Evolutionary conservation across 345 rosid species (phyloP).

Genomic region (Gossypium australe): DNA sequence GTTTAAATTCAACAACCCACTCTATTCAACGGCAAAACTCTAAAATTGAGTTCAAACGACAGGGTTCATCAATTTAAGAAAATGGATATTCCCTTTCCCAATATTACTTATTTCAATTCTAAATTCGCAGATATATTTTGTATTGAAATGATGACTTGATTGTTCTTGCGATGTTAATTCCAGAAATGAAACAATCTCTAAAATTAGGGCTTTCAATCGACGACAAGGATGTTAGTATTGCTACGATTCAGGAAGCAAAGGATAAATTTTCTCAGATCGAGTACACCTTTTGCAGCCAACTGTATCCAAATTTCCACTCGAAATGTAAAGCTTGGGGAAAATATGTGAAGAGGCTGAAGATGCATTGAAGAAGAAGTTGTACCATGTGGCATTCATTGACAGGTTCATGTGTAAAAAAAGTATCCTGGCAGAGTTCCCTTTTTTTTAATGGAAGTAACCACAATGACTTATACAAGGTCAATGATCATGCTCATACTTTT

Average conservation of each 20-base stretch:
- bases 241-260: conserved; percentile 83
- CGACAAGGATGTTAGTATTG: conserved; percentile 39
- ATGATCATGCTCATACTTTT: too few relatives aligned
- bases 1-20: neutral
- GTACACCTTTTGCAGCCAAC: conserved; percentile 75
- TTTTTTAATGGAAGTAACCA: too few relatives aligned
- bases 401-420: too few relatives aligned
- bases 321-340: conserved; percentile 44
- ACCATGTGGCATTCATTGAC: too few relatives aligned
- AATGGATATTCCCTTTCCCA: neutral
- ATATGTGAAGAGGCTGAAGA: conserved; percentile 49
- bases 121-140: neutral
- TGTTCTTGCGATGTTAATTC: neutral
- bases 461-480: too few relatives aligned
- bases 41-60: neutral
- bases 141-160: neutral
- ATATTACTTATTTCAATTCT: neutral
- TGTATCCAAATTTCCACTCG: conserved; percentile 60
- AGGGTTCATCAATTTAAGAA: too few relatives aligned
- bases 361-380: conserved; percentile 40
- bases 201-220: conserved; percentile 22
- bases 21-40: neutral
- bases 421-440: fast-evolving
- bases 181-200: conserved; percentile 9
- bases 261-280: conserved; percentile 86